phyloP scores from a whole-genome alignment of 1,284 basidiomycete genomes.

The Lignosus rhinocerotis region DNA sequence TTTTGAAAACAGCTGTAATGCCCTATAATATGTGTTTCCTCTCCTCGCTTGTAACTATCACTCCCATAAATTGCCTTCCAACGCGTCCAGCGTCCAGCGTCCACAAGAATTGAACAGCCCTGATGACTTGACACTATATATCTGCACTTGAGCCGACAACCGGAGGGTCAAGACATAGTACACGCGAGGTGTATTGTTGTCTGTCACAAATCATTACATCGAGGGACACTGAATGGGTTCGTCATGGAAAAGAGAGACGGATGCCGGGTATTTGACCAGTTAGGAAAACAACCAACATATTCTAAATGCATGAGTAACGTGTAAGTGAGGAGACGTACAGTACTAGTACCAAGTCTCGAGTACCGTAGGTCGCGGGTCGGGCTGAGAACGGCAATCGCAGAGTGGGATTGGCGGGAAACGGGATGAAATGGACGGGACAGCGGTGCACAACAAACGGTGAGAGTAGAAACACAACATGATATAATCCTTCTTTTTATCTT shows the following conservation, averaged over 20 bases:
- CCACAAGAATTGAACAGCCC: no score
- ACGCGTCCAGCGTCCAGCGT: no score
- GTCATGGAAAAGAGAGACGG: not conserved
- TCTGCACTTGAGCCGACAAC: no score
- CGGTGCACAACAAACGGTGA: constrained; percentile 20
- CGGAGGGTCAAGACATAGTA: no score
- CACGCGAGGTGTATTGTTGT: no score
- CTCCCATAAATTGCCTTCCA: no score
- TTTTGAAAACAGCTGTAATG: no score
- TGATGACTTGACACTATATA: no score
- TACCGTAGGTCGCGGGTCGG: constrained; percentile 2
- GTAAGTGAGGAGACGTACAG: constrained; percentile 12
- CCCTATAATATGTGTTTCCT: no score
- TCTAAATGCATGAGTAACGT: constrained; percentile 21
- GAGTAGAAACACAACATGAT: constrained; percentile 4
- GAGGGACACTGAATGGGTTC: no score
- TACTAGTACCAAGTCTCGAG: constrained; percentile 8
- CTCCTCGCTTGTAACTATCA: no score
- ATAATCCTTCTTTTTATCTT: not conserved
- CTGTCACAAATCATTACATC: no score
- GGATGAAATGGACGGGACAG: constrained; percentile 11
- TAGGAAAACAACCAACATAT: constrained; percentile 29
- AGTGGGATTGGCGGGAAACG: not conserved
- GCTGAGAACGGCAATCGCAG: not conserved
- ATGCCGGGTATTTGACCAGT: constrained; percentile 8